A percentile compares a stretch with the other conserved stretches of the same genome.
Conservation (phyloP, 495 filamentous ascomycete species). For the Annulohypoxylon stygium region DNA sequence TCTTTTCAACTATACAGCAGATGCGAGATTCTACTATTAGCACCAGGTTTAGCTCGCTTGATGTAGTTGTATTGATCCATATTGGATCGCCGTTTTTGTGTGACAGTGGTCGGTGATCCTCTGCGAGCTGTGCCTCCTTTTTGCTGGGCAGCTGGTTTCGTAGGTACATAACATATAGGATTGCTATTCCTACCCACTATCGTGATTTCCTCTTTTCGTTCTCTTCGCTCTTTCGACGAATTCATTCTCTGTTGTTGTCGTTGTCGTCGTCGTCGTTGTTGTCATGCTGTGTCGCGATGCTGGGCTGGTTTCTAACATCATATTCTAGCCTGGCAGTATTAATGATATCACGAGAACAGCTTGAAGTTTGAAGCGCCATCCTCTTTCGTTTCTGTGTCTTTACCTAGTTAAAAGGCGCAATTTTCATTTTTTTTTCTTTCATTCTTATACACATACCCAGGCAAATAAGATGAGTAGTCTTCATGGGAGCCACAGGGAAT, state of each 20-base stretch:
- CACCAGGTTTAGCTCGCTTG: neutral
- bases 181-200: neutral
- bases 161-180: slow-evolving; percentile 16
- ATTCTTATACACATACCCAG: neutral
- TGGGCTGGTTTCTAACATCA: slow-evolving; percentile 2
- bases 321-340: neutral
- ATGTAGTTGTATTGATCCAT: neutral
- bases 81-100: neutral
- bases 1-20: neutral
- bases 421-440: neutral
- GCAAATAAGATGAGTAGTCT: slow-evolving; percentile 12
- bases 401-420: neutral
- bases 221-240: neutral
- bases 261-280: neutral
- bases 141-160: neutral
- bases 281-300: slow-evolving; percentile 18
- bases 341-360: neutral
- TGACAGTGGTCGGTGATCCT: no score
- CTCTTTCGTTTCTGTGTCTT: neutral
- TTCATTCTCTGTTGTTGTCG: neutral
- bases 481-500: neutral
- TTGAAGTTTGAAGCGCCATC: slow-evolving; percentile 1
- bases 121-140: slow-evolving; percentile 11
- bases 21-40: neutral
- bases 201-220: neutral